Percentiles rank a stretch among this genome's conserved stretches.
Conservation (phyloP, 805 yeast species). For the Candida nanaspora region DNA sequence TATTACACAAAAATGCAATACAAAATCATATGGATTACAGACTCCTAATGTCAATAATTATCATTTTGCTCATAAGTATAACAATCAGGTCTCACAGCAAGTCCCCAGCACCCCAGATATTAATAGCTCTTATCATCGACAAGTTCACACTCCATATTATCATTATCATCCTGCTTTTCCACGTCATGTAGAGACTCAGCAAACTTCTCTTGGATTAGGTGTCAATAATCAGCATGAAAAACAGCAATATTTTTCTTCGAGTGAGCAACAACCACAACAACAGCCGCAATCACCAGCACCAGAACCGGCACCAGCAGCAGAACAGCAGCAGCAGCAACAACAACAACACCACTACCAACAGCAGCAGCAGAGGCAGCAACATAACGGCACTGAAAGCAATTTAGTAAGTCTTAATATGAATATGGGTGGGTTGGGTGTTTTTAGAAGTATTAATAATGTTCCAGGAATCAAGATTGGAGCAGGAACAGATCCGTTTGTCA, state of each 20-base stretch:
- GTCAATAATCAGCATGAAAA: background rate
- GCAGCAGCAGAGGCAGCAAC: background rate
- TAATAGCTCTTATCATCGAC: background rate
- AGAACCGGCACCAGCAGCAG: no score
- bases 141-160: background rate
- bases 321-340: no score
- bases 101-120: background rate
- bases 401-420: background rate
- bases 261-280: no score
- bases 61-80: background rate
- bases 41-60: slow-evolving; percentile 4
- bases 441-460: background rate
- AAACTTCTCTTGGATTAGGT: background rate
- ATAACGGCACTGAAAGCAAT: no score
- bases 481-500: slow-evolving; percentile 23
- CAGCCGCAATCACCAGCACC: no score
- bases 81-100: background rate
- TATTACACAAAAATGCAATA: slow-evolving; percentile 14
- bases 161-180: slow-evolving; percentile 1
- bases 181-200: background rate
- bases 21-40: slow-evolving; percentile 3
- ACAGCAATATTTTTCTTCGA: no score
- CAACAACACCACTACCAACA: background rate
- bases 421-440: background rate
- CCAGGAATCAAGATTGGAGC: slow-evolving; percentile 19